Percentiles rank a stretch among this genome's conserved stretches.
phyloP scores from a whole-genome alignment of 2,329 filamentous ascomycete genomes.

The Colletotrichum salicis region DNA sequence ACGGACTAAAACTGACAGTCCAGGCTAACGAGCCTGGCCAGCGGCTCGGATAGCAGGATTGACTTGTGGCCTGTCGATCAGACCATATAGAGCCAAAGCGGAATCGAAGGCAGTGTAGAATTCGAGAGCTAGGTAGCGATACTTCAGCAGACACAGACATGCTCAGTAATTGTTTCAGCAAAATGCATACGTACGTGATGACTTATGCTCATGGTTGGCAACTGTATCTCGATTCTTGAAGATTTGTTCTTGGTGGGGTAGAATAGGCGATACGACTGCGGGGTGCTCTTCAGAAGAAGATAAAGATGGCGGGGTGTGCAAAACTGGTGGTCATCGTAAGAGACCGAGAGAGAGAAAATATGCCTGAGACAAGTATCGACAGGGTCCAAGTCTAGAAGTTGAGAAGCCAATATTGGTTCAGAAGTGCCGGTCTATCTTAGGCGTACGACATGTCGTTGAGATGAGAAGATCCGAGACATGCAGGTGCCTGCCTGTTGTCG shows the following conservation, averaged over 20 bases:
- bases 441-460: slow-evolving; percentile 2
- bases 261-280: not conserved
- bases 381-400: not conserved
- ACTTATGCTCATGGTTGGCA: not conserved
- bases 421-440: not conserved
- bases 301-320: not conserved
- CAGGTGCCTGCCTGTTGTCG: not conserved
- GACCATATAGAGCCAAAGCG: not conserved
- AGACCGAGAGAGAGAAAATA: not conserved
- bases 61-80: not conserved
- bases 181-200: not conserved
- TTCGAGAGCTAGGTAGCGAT: not conserved
- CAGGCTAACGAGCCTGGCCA: not conserved
- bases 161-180: slow-evolving; percentile 22
- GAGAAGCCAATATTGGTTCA: not conserved
- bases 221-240: not conserved
- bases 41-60: not conserved
- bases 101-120: not conserved
- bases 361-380: slow-evolving; percentile 2
- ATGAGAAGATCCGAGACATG: slow-evolving; percentile 11
- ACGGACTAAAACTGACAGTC: not conserved
- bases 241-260: not conserved
- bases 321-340: not conserved
- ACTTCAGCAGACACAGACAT: not conserved
- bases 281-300: not conserved